Evolutionary conservation across 2,329 filamentous ascomycete species (phyloP), one percentile per base, ranked within the genome.

Genomic region (Colletotrichum tabaci): DNA sequence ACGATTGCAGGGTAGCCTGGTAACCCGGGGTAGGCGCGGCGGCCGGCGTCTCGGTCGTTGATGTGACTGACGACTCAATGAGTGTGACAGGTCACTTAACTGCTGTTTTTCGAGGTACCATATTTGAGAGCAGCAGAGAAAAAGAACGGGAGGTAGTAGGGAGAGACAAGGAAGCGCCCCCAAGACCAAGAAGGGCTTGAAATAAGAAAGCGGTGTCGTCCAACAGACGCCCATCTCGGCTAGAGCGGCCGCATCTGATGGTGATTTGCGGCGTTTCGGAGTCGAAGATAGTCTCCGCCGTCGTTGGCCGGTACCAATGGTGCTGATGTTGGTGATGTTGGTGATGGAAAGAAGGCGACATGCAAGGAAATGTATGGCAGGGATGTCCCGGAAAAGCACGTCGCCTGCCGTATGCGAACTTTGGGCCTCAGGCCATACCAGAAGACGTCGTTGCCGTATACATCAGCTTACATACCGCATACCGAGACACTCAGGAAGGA

Each of bases 21-120:
- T 35, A 35, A 9, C 30, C 30, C 30, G 30, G 30, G 30, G 30
- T 56, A 16, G 53, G 30, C 50, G 46, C 55, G 30, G 21, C 9
- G 9, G 13, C n/a, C 35, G 23, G 23, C 40, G 44, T 46, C 44
- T 52, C 57, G 30, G 38, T 55, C 16, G 38, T 50, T 13, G 12
- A 16, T 49, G 38, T 63, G 68, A 50, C 68, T 21, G 21, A 58
- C 44, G 63, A 47, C 50, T 57, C 64, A 53, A 52, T 46, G 23
- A 47, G 50, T 57, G 57, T 68, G 64, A 68, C 68, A 56, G 35
- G 64, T 62, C 57, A 52, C 68, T 21, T 68, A 44, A 64, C 46
- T 50, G 7, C 15, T 62, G 38, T 26, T 62, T 26, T 26, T 38
- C 44, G n/a, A 26, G 49, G 6, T 35, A 7, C 30, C 1, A 35